Evolutionary conservation across 306 rosid genomes (phyloP), one percentile per base, ranked within the genome.

Genomic region (Malus domestica): DNA sequence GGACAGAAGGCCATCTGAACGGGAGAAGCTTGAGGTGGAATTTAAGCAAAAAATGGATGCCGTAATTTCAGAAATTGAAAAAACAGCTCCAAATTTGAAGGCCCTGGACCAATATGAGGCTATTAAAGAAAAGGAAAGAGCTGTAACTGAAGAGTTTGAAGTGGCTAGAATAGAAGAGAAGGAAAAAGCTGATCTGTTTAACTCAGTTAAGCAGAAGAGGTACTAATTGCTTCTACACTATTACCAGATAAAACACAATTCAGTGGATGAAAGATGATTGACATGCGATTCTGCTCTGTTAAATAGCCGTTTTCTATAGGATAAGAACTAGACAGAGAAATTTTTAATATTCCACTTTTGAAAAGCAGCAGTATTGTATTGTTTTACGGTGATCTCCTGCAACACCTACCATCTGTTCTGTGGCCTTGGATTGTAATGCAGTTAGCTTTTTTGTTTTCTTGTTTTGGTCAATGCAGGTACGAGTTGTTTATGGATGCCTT

Each of bases 1-100:
- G 88, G 93, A 89, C 61, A 88, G 75, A 86, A 89, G 88, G 81
- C 73, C 82, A 54, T 85, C 97, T 44, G 91, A 89, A 69, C 74
- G 91, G 72, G 93, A 92, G 73, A 92, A 90, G 80, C 81, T 87
- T 80, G 99, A 96, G 85, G 69, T 52, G 64, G 96, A 92, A 2
- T 96, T 92, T 64, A 96, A 83, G 90, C 93, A 87, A 75, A 90
- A 92, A 78, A 86, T 86, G 81, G 97, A 89, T 78, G 79, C 91
- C 77, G 65, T 92, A 76, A 65, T 83, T 76, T 84, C 97, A 66
- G 99, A 96, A 74, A 96, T 92, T 23, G 98, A 96, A 65, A 90
- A 89, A 89, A 96, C 99, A 3, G 97, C 99, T 30, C 99, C 99
- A 42, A 96, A 96, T 88, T 82, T 96, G 91, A 96, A 93, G 88